Conservation (phyloP, 768 basidiomycete species). For the Leccinum subgranulosum region DNA sequence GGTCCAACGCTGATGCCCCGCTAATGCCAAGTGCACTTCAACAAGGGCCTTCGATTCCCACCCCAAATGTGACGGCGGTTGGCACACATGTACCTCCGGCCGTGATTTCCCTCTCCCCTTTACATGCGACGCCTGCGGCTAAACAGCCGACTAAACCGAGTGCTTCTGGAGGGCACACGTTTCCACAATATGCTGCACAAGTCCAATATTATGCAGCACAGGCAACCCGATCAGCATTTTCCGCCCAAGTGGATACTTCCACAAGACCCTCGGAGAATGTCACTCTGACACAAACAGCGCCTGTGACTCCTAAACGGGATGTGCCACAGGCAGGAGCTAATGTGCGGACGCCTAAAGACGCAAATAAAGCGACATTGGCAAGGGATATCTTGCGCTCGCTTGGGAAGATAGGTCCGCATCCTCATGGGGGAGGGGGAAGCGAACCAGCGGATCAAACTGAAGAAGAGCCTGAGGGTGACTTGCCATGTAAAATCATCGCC, state of each 20-base stretch:
- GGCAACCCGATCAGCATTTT: slow-evolving; percentile 6
- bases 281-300: neutral
- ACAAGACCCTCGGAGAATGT: neutral
- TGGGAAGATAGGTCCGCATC: slow-evolving; percentile 23
- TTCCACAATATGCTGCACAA: slow-evolving; percentile 10
- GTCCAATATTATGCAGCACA: slow-evolving; percentile 23
- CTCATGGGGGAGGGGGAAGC: slow-evolving; percentile 5
- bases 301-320: slow-evolving; percentile 9
- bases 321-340: neutral
- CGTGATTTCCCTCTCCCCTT: neutral
- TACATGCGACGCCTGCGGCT: neutral
- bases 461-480: neutral
- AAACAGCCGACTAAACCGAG: neutral
- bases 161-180: neutral
- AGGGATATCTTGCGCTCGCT: slow-evolving; percentile 56
- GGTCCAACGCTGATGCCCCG: neutral
- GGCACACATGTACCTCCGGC: neutral
- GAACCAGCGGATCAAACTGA: neutral
- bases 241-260: slow-evolving; percentile 1
- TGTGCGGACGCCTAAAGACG: slow-evolving; percentile 36
- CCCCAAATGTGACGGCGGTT: neutral
- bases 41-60: neutral
- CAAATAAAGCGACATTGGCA: slow-evolving; percentile 51
- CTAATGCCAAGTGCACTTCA: neutral
- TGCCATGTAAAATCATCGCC: neutral